Conservation (phyloP, 768 basidiomycete species). For the Termitomyces sp. region DNA sequence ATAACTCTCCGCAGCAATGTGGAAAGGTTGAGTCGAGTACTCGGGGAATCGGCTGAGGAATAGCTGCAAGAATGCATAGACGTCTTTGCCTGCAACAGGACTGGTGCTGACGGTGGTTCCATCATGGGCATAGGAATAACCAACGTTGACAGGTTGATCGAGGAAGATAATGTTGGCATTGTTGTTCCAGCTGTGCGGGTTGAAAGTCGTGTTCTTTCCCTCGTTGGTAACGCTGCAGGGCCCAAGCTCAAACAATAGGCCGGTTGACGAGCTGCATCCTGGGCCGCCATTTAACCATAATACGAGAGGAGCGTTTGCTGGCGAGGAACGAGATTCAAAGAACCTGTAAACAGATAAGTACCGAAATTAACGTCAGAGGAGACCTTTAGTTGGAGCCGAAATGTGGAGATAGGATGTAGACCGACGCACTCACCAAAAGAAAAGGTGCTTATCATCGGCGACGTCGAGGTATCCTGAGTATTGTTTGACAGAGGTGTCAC, state of each 20-base stretch:
- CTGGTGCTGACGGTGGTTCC: constrained; percentile 71
- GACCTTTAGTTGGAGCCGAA: background rate
- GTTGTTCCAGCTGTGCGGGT: constrained; percentile 83
- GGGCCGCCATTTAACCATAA: constrained; percentile 89
- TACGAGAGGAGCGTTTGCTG: constrained; percentile 74
- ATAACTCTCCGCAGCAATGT: constrained; percentile 78
- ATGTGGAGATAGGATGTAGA: background rate
- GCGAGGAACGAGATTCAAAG: constrained; percentile 78
- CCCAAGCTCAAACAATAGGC: constrained; percentile 88
- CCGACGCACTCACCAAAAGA: constrained; percentile 63
- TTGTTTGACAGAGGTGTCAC: constrained; percentile 76
- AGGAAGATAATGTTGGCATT: constrained; percentile 76
- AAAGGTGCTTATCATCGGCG: constrained; percentile 72
- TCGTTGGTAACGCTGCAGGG: constrained; percentile 72
- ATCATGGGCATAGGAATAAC: constrained; percentile 80
- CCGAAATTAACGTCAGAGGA: background rate
- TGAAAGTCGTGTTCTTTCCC: constrained; percentile 64
- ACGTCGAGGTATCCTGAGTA: constrained; percentile 84
- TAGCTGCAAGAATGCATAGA: constrained; percentile 78
- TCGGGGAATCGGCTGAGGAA: constrained; percentile 75
- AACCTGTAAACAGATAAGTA: constrained; percentile 44
- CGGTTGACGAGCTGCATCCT: constrained; percentile 70
- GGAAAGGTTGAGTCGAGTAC: constrained; percentile 67
- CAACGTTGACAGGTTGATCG: constrained; percentile 83
- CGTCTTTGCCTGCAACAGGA: constrained; percentile 85